Conservation (phyloP, 1,284 basidiomycete genomes). For the Trametes sp. region DNA sequence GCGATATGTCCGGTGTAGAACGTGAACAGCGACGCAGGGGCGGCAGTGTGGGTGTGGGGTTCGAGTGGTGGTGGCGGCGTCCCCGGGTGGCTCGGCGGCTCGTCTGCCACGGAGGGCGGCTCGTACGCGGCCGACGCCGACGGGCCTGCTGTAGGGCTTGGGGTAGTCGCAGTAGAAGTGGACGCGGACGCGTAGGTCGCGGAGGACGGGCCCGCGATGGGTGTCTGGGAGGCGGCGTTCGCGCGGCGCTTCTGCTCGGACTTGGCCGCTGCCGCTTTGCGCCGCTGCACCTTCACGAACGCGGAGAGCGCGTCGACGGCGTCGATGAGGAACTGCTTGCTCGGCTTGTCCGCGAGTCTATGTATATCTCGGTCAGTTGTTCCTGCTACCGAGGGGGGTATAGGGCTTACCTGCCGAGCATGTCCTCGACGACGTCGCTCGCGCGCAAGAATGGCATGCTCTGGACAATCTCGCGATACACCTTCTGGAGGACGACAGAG, state of each 20-base stretch:
- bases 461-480: slow-evolving; percentile 52
- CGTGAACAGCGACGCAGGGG: slow-evolving; percentile 24
- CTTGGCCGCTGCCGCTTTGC: slow-evolving; percentile 33
- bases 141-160: neutral
- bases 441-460: slow-evolving; percentile 64
- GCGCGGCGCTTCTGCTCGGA: slow-evolving; percentile 28
- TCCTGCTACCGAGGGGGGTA: too few species aligned
- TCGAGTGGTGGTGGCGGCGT: slow-evolving; percentile 27
- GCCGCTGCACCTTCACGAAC: slow-evolving; percentile 59
- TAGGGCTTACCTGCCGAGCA: slow-evolving; percentile 54
- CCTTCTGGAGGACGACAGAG: slow-evolving; percentile 42
- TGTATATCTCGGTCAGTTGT: too few species aligned
- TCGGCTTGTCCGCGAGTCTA: slow-evolving; percentile 60
- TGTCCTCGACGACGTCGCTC: slow-evolving; percentile 60
- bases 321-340: slow-evolving; percentile 58
- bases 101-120: slow-evolving; percentile 1
- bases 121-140: neutral
- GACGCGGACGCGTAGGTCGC: slow-evolving; percentile 1
- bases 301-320: slow-evolving; percentile 55
- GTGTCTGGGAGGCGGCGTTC: slow-evolving; percentile 9
- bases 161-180: neutral
- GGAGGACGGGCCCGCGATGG: slow-evolving; percentile 1
- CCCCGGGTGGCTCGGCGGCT: slow-evolving; percentile 13
- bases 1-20: slow-evolving; percentile 24
- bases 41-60: slow-evolving; percentile 12